Percentiles rank a stretch among this genome's conserved stretches.
phyloP scores from a whole-genome alignment of 139 green algal genomes.

The Edaphochlamys debaryana region DNA sequence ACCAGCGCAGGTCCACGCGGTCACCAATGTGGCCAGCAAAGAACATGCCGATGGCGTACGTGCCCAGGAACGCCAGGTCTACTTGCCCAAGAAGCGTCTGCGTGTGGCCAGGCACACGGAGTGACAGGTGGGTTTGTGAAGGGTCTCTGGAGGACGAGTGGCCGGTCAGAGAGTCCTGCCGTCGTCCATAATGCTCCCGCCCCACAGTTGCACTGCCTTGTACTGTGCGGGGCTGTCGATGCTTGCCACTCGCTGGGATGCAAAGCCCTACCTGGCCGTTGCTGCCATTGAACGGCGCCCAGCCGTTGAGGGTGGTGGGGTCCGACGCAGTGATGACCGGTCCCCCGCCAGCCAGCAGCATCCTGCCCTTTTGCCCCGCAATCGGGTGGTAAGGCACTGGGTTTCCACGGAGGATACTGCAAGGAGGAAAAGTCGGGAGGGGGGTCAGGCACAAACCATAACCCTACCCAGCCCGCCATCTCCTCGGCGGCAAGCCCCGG shows the following conservation, averaged over 20 bases:
- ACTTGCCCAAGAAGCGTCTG: conserved; percentile 84
- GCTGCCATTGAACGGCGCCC: conserved; percentile 88
- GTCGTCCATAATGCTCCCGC: too few relatives aligned
- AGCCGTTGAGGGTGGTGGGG: conserved; percentile 64
- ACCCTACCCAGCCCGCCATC: too few relatives aligned
- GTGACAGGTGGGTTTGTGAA: too few relatives aligned
- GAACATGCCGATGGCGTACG: conserved; percentile 95
- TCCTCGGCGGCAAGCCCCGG: too few relatives aligned
- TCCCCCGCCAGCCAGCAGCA: background rate
- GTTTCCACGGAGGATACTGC: conserved; percentile 21
- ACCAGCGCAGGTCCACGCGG: conserved; percentile 87
- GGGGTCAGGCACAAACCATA: too few relatives aligned
- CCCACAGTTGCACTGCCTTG: too few relatives aligned
- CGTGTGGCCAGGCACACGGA: background rate
- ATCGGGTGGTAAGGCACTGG: background rate
- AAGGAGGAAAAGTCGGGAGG: background rate
- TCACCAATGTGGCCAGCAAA: conserved; percentile 92
- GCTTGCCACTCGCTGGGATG: too few relatives aligned
- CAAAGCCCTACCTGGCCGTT: conserved; percentile 76
- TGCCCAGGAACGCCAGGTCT: conserved; percentile 91
- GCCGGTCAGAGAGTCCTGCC: too few relatives aligned
- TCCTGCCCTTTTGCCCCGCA: background rate
- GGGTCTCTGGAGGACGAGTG: too few relatives aligned
- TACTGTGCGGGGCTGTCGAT: too few relatives aligned
- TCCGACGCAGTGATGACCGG: background rate